Evolutionary conservation across 345 rosid genomes (phyloP).

Genomic region (Acer campestre): DNA sequence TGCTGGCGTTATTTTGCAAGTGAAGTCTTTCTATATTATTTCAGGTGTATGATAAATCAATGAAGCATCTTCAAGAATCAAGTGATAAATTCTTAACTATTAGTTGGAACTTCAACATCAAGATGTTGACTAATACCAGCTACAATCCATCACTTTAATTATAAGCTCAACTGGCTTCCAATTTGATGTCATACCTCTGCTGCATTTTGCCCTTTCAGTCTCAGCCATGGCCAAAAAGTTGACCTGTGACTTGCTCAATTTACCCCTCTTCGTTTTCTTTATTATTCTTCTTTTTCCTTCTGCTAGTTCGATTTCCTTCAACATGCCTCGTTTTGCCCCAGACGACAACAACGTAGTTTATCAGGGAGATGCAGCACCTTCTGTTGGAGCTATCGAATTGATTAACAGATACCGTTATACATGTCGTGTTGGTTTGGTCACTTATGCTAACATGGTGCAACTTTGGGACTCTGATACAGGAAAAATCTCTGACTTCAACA

Average conservation of each 20-base stretch:
- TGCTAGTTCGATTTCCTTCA: background rate
- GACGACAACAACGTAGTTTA: background rate
- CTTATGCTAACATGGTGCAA: background rate
- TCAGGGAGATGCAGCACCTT: background rate
- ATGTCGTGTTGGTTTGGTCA: constrained; percentile 14
- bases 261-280: background rate
- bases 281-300: background rate
- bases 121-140: background rate
- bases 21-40: background rate
- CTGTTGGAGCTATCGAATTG: background rate
- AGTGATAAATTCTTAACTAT: background rate
- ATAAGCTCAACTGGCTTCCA: background rate
- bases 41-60: background rate
- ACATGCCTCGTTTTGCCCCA: background rate
- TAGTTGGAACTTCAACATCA: background rate
- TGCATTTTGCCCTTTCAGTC: background rate
- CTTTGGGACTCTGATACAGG: constrained; percentile 16
- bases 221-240: background rate
- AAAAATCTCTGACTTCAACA: constrained; percentile 16
- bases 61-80: no score
- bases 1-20: background rate
- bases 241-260: background rate
- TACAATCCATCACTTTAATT: background rate
- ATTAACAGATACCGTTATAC: background rate
- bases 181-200: background rate